Conservation (phyloP, 2,329 filamentous ascomycete genomes). For the Colletotrichum limetticola region DNA sequence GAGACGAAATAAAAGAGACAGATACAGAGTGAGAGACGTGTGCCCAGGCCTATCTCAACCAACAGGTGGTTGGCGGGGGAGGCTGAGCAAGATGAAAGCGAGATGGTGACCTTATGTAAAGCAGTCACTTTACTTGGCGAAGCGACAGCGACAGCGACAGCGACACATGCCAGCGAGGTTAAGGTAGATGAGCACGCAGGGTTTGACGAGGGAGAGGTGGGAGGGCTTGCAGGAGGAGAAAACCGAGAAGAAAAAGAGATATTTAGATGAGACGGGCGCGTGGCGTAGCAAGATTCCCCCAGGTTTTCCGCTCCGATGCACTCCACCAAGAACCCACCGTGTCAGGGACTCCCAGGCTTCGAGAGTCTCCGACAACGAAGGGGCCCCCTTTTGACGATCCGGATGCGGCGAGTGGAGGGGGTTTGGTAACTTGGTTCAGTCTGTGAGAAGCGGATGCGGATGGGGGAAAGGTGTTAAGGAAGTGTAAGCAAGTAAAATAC, state of each 20-base stretch:
- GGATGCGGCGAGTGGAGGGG: slow-evolving; percentile 11
- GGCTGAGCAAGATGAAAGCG: not conserved
- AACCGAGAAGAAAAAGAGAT: not conserved
- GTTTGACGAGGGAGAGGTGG: slow-evolving; percentile 11
- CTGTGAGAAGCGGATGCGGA: slow-evolving; percentile 4
- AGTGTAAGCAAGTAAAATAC: not conserved
- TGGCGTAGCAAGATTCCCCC: slow-evolving; percentile 27
- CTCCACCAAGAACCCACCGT: slow-evolving; percentile 7
- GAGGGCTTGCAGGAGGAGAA: not conserved
- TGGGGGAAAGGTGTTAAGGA: not conserved
- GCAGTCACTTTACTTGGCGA: not conserved
- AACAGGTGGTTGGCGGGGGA: slow-evolving; percentile 5
- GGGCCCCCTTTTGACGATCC: slow-evolving; percentile 3
- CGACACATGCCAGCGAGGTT: not conserved
- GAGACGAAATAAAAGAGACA: not conserved
- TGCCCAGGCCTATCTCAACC: slow-evolving; percentile 15
- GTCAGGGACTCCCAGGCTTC: not conserved
- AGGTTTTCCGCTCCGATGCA: slow-evolving; percentile 9
- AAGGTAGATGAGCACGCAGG: slow-evolving; percentile 5
- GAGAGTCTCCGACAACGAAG: not conserved
- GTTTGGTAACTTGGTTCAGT: too few species aligned
- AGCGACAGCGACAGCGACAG: not conserved
- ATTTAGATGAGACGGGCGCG: slow-evolving; percentile 24
- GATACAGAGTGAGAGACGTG: not conserved
- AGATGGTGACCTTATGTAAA: slow-evolving; percentile 16